These are phyloP conservation scores for Crithidia expoeki DNA, from an alignment of 208 protist species.

Conservation along the genomic window DNA sequence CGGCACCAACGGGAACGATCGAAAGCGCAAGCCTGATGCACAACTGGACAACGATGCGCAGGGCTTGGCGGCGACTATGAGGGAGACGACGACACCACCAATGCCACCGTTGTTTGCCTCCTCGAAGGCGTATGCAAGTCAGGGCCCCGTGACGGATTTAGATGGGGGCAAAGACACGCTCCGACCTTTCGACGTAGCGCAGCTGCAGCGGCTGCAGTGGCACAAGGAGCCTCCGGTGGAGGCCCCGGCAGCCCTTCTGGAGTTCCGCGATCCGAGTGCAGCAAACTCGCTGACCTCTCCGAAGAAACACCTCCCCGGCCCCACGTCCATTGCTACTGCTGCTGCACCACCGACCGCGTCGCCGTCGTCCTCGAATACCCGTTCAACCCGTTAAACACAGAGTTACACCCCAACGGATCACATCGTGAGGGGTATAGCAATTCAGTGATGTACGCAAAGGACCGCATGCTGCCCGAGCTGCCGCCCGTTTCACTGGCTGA, in stretches of 20 bases:
- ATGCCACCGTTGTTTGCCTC: slow-evolving; percentile 15
- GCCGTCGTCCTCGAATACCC: too few relatives aligned
- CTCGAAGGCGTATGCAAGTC: not conserved
- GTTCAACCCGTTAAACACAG: too few relatives aligned
- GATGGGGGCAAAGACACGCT: slow-evolving; percentile 14
- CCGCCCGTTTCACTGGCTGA: slow-evolving; percentile 25
- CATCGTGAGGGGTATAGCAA: not conserved
- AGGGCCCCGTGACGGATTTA: not conserved
- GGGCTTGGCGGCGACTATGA: too few relatives aligned
- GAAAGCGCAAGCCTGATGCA: not conserved
- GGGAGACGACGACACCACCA: not conserved
- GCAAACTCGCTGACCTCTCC: slow-evolving; percentile 25
- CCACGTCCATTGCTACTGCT: too few relatives aligned
- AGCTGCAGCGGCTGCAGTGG: slow-evolving; percentile 1
- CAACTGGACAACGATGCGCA: not conserved
- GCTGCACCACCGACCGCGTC: too few relatives aligned
- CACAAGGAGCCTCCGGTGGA: not conserved
- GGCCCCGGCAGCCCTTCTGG: slow-evolving; percentile 5
- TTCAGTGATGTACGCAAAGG: slow-evolving; percentile 26
- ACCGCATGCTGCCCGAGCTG: slow-evolving; percentile 13
- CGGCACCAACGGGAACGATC: not conserved
- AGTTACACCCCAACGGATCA: too few relatives aligned
- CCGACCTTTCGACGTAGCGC: slow-evolving; percentile 22
- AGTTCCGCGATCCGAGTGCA: slow-evolving; percentile 25
- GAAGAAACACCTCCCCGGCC: not conserved